A percentile compares a stretch with the other conserved stretches of the same genome.
Conservation (phyloP, 1,284 basidiomycete genomes). For the Ustilago crameri region DNA sequence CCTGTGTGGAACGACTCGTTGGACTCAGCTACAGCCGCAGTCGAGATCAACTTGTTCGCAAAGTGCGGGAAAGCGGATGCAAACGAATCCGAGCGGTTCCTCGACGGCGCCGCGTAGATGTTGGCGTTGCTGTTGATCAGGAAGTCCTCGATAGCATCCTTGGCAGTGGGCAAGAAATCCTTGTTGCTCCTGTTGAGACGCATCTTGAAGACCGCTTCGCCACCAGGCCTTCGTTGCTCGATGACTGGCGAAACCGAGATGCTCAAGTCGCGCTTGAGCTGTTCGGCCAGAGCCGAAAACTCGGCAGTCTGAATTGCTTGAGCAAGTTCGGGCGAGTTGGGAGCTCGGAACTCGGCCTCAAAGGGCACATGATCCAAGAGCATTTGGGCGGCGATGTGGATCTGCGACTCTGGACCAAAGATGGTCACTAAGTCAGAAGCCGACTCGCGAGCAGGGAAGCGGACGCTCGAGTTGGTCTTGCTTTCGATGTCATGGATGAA, state of each 20-base stretch:
- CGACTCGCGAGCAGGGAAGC: slow-evolving; percentile 94
- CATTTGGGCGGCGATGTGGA: slow-evolving; percentile 96
- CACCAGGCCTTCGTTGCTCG: slow-evolving; percentile 66
- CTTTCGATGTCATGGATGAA: slow-evolving; percentile 96
- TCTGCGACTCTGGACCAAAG: slow-evolving; percentile 95
- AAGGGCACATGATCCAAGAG: slow-evolving; percentile 93
- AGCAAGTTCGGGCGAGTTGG: slow-evolving; percentile 79
- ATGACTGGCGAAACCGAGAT: slow-evolving; percentile 83
- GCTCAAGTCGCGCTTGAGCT: slow-evolving; percentile 91
- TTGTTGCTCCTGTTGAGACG: slow-evolving; percentile 82
- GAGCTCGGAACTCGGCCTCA: slow-evolving; percentile 92
- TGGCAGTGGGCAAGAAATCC: slow-evolving; percentile 84
- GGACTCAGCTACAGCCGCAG: slow-evolving; percentile 47
- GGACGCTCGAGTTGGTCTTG: slow-evolving; percentile 92
- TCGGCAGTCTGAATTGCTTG: slow-evolving; percentile 80
- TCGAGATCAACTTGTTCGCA: slow-evolving; percentile 82
- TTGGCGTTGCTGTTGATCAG: slow-evolving; percentile 79
- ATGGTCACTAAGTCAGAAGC: slow-evolving; percentile 91
- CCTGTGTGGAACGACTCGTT: slow-evolving; percentile 59
- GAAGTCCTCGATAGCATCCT: slow-evolving; percentile 93
- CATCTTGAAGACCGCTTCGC: slow-evolving; percentile 88
- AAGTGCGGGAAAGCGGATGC: slow-evolving; percentile 96
- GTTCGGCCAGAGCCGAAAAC: slow-evolving; percentile 83
- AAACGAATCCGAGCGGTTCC: slow-evolving; percentile 81
- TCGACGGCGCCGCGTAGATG: slow-evolving; percentile 69